Conservation (phyloP, 768 basidiomycete genomes). For the Mycena maculata region DNA sequence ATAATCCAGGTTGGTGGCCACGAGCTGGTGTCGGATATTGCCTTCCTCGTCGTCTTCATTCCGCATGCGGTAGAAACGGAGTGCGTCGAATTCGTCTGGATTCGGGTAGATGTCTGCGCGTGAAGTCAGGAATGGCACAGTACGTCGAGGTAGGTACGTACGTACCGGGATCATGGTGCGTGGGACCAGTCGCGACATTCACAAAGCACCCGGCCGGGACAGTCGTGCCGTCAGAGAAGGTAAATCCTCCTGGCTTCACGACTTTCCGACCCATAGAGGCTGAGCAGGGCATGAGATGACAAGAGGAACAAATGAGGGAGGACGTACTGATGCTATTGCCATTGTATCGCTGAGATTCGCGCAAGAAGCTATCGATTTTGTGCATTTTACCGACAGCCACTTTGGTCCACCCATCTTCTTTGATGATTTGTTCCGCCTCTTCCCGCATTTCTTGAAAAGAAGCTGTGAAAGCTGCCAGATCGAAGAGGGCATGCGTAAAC, state of each 20-base stretch:
- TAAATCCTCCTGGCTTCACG: conserved; percentile 35
- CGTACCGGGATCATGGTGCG: conserved; percentile 22
- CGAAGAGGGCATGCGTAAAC: conserved; percentile 40
- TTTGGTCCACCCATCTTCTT: conserved; percentile 42
- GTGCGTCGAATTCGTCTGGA: conserved; percentile 23
- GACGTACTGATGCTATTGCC: conserved; percentile 42
- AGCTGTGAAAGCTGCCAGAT: conserved; percentile 40
- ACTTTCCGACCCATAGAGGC: conserved; percentile 34
- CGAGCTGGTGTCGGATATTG: conserved; percentile 10
- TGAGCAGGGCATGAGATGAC: conserved; percentile 7
- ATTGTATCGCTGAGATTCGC: conserved; percentile 43
- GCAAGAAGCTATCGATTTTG: conserved; percentile 49
- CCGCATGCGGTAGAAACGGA: conserved; percentile 25
- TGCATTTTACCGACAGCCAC: conserved; percentile 43
- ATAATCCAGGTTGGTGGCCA: conserved; percentile 21
- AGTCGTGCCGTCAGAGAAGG: conserved; percentile 40
- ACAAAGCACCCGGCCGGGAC: conserved; percentile 43
- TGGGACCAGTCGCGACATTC: conserved; percentile 35
- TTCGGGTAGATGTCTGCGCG: conserved; percentile 37
- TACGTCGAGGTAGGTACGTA: background rate
- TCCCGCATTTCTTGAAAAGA: conserved; percentile 44
- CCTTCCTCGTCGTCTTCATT: conserved; percentile 15
- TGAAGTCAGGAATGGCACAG: background rate
- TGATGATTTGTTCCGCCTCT: conserved; percentile 45
- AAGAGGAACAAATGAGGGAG: background rate